Conservation (phyloP, 768 basidiomycete species). For the Candolleomyces eurysporus region DNA sequence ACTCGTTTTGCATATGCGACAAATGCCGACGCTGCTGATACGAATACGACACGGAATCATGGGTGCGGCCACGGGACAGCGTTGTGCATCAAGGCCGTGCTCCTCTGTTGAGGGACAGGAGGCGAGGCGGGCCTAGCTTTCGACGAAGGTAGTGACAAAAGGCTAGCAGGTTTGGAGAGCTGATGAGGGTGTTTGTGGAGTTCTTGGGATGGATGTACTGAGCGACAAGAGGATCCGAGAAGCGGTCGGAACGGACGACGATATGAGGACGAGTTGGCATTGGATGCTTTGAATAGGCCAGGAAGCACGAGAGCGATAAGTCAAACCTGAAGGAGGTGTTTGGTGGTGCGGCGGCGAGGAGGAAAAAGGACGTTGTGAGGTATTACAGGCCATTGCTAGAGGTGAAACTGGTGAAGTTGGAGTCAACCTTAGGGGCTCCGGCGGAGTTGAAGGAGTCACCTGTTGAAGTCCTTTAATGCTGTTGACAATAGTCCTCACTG, state of each 20-base stretch:
- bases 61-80: neutral
- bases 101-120: slow-evolving; percentile 12
- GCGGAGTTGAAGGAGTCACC: slow-evolving; percentile 20
- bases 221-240: slow-evolving; percentile 52
- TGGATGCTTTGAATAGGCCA: neutral
- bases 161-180: slow-evolving; percentile 53
- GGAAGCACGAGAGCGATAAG: slow-evolving; percentile 19
- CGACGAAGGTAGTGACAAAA: slow-evolving; percentile 15
- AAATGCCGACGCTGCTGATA: no score
- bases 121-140: slow-evolving; percentile 24
- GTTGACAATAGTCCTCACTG: no score
- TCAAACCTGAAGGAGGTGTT: slow-evolving; percentile 16
- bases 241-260: slow-evolving; percentile 44
- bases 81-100: neutral
- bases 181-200: slow-evolving; percentile 44
- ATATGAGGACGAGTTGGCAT: slow-evolving; percentile 25
- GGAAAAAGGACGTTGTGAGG: slow-evolving; percentile 44
- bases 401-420: slow-evolving; percentile 52
- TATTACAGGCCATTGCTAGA: slow-evolving; percentile 84
- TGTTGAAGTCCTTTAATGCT: no score
- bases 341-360: slow-evolving; percentile 23
- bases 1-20: neutral
- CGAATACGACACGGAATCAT: neutral
- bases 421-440: slow-evolving; percentile 31
- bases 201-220: slow-evolving; percentile 41